These are phyloP conservation scores for Tieghemostelium lacteum DNA, from an alignment of 78 protist genomes.

Conservation along the genomic window DNA sequence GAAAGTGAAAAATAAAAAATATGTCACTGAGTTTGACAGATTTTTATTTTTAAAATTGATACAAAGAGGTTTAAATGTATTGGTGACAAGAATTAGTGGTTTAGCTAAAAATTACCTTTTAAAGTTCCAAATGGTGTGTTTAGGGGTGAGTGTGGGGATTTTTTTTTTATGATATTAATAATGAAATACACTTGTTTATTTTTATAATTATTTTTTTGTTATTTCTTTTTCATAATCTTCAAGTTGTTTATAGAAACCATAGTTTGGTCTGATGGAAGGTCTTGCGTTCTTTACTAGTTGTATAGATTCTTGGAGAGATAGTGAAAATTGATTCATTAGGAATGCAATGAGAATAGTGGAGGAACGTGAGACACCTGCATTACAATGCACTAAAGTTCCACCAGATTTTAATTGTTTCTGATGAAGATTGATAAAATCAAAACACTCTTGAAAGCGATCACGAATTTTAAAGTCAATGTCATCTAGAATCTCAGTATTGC, in stretches of 20 bases:
- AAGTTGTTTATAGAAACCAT: constrained; percentile 45
- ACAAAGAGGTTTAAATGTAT: too few relatives aligned
- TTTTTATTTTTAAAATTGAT: too few relatives aligned
- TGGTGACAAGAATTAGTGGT: neutral
- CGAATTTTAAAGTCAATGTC: constrained; percentile 18
- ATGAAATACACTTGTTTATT: neutral
- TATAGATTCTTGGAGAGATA: neutral
- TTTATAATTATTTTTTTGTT: neutral
- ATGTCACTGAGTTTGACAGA: too few relatives aligned
- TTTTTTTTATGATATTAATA: too few relatives aligned
- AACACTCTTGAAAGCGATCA: constrained; percentile 9
- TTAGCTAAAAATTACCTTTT: neutral
- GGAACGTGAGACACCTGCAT: constrained; percentile 58
- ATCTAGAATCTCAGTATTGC: constrained; percentile 29
- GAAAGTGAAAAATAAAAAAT: too few relatives aligned
- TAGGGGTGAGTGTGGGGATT: too few relatives aligned
- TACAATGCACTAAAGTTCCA: constrained; percentile 34
- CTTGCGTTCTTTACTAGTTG: constrained; percentile 20
- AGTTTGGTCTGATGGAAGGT: constrained; percentile 29
- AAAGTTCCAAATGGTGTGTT: too few relatives aligned
- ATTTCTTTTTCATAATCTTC: constrained; percentile 3
- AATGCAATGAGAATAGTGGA: constrained; percentile 17
- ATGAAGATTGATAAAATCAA: constrained; percentile 31
- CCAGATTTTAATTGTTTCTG: too few relatives aligned
- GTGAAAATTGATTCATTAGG: constrained; percentile 12